These are phyloP conservation scores for Tricholoma saponaceum DNA, from an alignment of 768 basidiomycete genomes.

Conservation along the genomic window DNA sequence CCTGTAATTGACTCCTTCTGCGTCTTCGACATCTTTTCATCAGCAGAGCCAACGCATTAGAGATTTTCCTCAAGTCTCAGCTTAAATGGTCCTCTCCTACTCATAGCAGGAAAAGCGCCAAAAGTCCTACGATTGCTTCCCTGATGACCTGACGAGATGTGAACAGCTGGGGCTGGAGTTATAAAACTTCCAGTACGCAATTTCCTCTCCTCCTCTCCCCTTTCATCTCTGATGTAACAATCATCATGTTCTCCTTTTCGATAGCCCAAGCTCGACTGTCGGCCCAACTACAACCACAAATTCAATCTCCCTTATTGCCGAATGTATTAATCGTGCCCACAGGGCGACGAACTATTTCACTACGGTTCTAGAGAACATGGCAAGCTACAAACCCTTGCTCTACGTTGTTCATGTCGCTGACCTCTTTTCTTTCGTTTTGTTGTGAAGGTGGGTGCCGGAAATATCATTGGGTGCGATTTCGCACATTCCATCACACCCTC, in stretches of 20 bases:
- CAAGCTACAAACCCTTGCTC: constrained; percentile 10
- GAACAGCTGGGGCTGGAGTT: constrained; percentile 67
- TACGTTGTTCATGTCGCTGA: not conserved
- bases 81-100: constrained; percentile 72
- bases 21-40: not conserved
- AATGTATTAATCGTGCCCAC: constrained; percentile 74
- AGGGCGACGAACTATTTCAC: constrained; percentile 50
- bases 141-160: constrained; percentile 79
- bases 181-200: constrained; percentile 83
- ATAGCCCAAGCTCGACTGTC: constrained; percentile 78
- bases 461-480: constrained; percentile 73
- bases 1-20: not conserved
- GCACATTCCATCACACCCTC: constrained; percentile 61
- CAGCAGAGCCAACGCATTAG: constrained; percentile 72
- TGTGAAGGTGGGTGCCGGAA: constrained; percentile 83
- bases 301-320: constrained; percentile 61
- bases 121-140: constrained; percentile 74
- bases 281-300: constrained; percentile 58
- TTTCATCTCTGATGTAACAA: not conserved
- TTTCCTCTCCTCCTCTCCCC: not conserved
- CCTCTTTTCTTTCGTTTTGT: not conserved
- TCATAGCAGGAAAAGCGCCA: constrained; percentile 52
- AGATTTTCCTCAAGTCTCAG: constrained; percentile 81
- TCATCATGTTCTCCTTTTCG: not conserved
- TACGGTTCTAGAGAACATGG: constrained; percentile 85